Percentiles rank a stretch among this genome's conserved stretches.
These are phyloP conservation scores for Pichia manshurica DNA, from an alignment of 805 yeast species.

Conservation along the genomic window DNA sequence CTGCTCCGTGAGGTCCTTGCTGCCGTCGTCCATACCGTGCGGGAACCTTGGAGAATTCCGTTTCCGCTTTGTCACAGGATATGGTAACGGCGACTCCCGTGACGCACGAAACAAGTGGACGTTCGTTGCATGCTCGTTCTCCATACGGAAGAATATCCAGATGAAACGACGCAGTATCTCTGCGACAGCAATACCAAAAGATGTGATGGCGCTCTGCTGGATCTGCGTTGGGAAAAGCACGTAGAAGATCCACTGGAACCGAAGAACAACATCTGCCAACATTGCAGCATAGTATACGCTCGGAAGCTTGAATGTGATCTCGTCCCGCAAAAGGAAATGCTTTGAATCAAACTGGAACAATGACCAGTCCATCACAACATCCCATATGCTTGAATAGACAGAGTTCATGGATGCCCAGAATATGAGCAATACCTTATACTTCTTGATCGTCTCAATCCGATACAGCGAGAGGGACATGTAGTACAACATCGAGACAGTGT, in stretches of 20 bases:
- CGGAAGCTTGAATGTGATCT: constrained; percentile 56
- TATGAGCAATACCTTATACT: constrained; percentile 55
- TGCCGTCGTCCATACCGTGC: constrained; percentile 48
- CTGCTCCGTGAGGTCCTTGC: constrained; percentile 94
- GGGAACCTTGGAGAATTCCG: background rate
- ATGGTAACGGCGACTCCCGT: constrained; percentile 82
- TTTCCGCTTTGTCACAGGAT: constrained; percentile 35
- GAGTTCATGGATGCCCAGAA: constrained; percentile 72
- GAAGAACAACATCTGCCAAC: constrained; percentile 60
- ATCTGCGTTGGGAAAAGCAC: constrained; percentile 69
- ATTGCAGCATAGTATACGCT: constrained; percentile 70
- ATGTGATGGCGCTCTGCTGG: constrained; percentile 82
- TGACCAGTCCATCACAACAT: constrained; percentile 94
- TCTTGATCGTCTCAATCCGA: constrained; percentile 49
- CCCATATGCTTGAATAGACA: constrained; percentile 71
- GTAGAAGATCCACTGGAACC: constrained; percentile 92
- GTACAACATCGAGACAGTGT: constrained; percentile 58
- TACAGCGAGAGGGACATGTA: constrained; percentile 71
- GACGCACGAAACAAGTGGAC: constrained; percentile 82
- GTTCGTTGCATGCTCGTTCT: constrained; percentile 92
- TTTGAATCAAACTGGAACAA: constrained; percentile 60
- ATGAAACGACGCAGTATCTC: constrained; percentile 78
- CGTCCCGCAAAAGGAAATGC: constrained; percentile 60
- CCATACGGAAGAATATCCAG: constrained; percentile 92
- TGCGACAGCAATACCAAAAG: constrained; percentile 76